Evolutionary conservation across 441 rosid genomes (phyloP), one percentile per base, ranked within the genome.

Genomic region (Euphorbia corollata): DNA sequence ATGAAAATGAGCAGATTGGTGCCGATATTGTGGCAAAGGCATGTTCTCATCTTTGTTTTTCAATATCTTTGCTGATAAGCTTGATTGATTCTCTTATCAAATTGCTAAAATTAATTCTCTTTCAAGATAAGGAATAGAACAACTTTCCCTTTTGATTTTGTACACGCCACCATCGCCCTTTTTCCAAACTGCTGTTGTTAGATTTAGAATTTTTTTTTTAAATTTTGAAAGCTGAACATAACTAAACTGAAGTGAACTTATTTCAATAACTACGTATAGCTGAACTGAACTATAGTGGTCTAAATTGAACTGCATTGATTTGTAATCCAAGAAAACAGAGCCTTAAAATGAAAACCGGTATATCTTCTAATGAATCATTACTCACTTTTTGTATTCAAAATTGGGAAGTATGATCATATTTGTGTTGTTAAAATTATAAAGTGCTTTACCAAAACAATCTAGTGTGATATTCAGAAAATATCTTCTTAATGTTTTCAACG

Each of bases 21-120:
- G 87, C 88, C 76, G 93, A 86, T 72, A 73, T 92, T 55, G 70
- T 90, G 59, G 87, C 84, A 59, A 74, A 65, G 87, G 96, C 87
- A 48, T 16, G 65, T 61, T 53, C 71, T 61, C 9, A 0, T 56
- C 71, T 27, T 61, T 4, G 41, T 47, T 55, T 19, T 13, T 64
- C 24, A n/a, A n/a, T 12, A 27, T 38, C 51, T 50, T 5, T 11
- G 39, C 8, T 19, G 11, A 55, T 70, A 50, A 53, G 20, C 36
- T 63, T 20, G 9, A 43, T 63, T 20, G 9, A 43, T 22, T 36
- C 13, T 48, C 18, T 32, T 6, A n/a, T 23, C 39, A 41, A 30
- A 20, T 66, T 38, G 32, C 23, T 34, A 18, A 13, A 34, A 47
- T 11, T n/a, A 65, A 18, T n/a, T 18, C 19, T 13, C 7, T 30